These are phyloP conservation scores for Auricularia heimuer DNA, from an alignment of 768 basidiomycete genomes.

Conservation along the genomic window DNA sequence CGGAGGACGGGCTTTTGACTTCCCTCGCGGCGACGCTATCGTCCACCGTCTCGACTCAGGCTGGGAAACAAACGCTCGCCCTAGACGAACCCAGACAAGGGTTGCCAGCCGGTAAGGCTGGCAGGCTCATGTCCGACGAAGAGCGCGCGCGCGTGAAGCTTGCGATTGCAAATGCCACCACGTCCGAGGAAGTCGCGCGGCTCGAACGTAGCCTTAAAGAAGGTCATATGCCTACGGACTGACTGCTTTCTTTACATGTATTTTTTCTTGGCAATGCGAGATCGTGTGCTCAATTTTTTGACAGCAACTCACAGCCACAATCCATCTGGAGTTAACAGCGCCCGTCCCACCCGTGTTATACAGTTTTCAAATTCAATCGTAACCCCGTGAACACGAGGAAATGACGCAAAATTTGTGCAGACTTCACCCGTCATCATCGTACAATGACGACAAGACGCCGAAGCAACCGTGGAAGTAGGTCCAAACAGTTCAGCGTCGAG, in stretches of 20 bases:
- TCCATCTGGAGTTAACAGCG: no score
- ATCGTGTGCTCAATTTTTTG: no score
- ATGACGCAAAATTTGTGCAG: no score
- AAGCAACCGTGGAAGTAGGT: no score
- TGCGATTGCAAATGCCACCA: slow-evolving; percentile 84
- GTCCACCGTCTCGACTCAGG: slow-evolving; percentile 55
- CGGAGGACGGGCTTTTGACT: slow-evolving; percentile 68
- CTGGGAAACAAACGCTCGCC: slow-evolving; percentile 52
- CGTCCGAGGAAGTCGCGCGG: slow-evolving; percentile 78
- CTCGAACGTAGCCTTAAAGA: slow-evolving; percentile 75
- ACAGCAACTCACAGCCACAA: no score
- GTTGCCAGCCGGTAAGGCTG: slow-evolving; percentile 48
- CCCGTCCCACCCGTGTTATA: no score
- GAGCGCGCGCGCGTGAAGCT: slow-evolving; percentile 80
- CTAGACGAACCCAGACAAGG: slow-evolving; percentile 70
- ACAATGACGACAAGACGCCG: no score
- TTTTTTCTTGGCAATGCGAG: no score
- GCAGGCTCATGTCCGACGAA: slow-evolving; percentile 83
- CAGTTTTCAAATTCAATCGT: no score
- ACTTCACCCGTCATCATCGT: no score
- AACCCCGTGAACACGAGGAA: no score
- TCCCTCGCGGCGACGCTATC: slow-evolving; percentile 72
- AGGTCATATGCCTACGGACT: slow-evolving; percentile 58
- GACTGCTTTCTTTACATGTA: neutral
- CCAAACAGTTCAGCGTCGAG: no score